A percentile compares a stretch with the other conserved stretches of the same genome.
phyloP scores from a whole-genome alignment of 129 eudicot species.

The Flaveria ramosissima region DNA sequence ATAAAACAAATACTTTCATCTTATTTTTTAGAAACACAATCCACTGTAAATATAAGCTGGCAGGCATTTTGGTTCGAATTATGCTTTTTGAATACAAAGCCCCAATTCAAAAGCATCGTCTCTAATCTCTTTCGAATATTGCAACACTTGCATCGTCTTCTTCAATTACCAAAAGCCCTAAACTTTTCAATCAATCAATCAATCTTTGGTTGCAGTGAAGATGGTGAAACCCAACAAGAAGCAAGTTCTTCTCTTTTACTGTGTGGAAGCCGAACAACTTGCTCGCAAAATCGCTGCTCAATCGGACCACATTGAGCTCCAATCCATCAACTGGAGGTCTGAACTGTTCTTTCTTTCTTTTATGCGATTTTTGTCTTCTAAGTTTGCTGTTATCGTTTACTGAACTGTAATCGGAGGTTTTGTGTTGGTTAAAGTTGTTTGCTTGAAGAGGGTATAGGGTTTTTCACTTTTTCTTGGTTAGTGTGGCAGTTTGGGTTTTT shows the following conservation, averaged over 20 bases:
- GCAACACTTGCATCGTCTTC: slow-evolving; percentile 18
- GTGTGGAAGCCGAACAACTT: slow-evolving; percentile 78
- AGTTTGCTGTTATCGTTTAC: background rate
- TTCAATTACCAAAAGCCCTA: background rate
- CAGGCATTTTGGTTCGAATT: slow-evolving; percentile 18
- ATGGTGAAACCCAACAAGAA: slow-evolving; percentile 80
- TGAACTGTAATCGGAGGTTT: background rate
- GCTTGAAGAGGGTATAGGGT: background rate
- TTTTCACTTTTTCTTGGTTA: background rate
- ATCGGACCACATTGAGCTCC: slow-evolving; percentile 78
- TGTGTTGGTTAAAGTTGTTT: background rate
- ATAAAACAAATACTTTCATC: background rate
- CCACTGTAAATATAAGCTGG: background rate
- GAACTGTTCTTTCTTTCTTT: background rate
- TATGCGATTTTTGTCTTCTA: background rate
- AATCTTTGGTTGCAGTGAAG: background rate
- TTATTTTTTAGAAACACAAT: background rate
- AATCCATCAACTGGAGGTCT: slow-evolving; percentile 91
- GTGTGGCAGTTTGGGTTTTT: background rate
- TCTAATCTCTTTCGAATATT: slow-evolving; percentile 3
- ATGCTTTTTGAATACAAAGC: slow-evolving; percentile 12
- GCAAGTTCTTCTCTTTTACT: slow-evolving; percentile 71
- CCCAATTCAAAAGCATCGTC: slow-evolving; percentile 6
- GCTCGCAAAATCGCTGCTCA: slow-evolving; percentile 79
- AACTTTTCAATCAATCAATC: background rate